Evolutionary conservation across 2,329 filamentous ascomycete species (phyloP), one percentile per base, ranked within the genome.

Genomic region (Fusarium verrucosum): DNA sequence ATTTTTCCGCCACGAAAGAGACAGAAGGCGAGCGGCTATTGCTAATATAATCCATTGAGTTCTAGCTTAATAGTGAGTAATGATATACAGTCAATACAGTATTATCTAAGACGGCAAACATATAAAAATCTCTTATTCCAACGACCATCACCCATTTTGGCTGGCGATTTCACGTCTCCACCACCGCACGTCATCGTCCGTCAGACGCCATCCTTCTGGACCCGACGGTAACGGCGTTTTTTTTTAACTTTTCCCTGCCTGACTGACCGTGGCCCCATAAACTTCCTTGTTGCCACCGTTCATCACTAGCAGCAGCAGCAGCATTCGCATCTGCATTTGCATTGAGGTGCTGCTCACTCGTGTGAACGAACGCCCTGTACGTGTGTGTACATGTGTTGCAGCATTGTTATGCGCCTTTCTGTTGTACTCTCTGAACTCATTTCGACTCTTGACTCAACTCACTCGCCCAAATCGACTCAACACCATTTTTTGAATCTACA

Each of bases 171-270:
- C 37, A 44, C 41, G n/a, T 42, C 65, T 57, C 65, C 65, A 67
- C 65, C 65, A 67, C 62, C 33, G 52, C 55, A 68, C 65, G 65
- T 69, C 65, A 69, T 69, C 58, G 65, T 28, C 65, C 23, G 50
- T 58, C 55, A 64, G 65, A 69, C 66, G 65, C 66, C 58, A 62
- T 62, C 58, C 62, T 51, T 58, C 58, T 38, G 23, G 49, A 62
- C 33, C 57, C 26, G 38, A 60, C 54, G 33, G 62, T 59, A 58
- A 66, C 62, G 62, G 62, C 58, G 42, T 42, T 50, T 49, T 63
- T 36, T 42, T 22, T 23, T n/a, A n/a, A n/a, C 5, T 30, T 30
- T 14, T 30, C 7, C 14, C 14, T 35, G 30, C 32, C 23, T 53
- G 28, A 26, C 23, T 53, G 28, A 26, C 26, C 5, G 17, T 35